phyloP scores from a whole-genome alignment of 441 rosid genomes.

The Gossypium davidsonii region DNA sequence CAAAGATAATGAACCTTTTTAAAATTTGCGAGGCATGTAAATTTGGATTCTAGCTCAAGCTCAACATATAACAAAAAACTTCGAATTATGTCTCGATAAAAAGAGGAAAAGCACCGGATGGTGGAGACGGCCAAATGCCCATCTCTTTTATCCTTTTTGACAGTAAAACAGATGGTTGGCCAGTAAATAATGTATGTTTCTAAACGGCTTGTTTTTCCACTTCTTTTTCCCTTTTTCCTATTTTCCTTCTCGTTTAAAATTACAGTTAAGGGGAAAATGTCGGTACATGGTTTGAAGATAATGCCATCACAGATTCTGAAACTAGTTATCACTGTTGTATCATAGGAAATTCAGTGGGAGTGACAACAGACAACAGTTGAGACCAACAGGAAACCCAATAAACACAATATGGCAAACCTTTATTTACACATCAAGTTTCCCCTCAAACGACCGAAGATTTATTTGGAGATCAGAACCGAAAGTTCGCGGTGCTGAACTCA shows the following conservation, averaged over 20 bases:
- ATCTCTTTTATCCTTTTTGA: not conserved
- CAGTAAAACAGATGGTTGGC: not conserved
- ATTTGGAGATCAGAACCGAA: not conserved
- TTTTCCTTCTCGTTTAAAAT: not conserved
- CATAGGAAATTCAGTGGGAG: not conserved
- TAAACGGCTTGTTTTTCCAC: not conserved
- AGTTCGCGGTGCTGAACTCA: not conserved
- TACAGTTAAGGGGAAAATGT: too few relatives aligned
- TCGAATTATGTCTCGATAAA: not conserved
- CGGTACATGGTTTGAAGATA: too few relatives aligned
- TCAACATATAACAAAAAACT: not conserved
- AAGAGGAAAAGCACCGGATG: not conserved
- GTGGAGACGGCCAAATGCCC: not conserved
- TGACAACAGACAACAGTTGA: not conserved
- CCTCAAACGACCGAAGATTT: not conserved
- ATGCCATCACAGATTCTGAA: not conserved
- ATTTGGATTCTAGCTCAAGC: not conserved
- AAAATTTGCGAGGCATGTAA: not conserved
- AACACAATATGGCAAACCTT: constrained; percentile 3
- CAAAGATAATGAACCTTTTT: too few relatives aligned
- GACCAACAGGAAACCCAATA: not conserved
- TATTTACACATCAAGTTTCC: not conserved
- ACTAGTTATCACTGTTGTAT: not conserved
- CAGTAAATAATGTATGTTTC: not conserved
- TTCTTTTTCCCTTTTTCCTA: not conserved